phyloP scores from a whole-genome alignment of 257 asterid genomes.

The Solanum chiquidenum region DNA sequence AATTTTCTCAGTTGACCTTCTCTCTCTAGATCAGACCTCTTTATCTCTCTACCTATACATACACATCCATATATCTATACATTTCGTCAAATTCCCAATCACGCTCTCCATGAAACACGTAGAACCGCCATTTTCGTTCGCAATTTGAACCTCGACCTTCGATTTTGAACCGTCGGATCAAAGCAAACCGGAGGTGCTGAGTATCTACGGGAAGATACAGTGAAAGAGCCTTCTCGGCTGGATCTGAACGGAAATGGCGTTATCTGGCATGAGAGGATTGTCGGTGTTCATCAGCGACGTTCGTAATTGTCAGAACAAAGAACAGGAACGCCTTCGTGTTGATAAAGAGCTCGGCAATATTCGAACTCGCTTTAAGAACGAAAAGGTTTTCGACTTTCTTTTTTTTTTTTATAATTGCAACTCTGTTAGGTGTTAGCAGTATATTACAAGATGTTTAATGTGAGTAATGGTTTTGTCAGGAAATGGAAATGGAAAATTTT shows the following conservation, averaged over 20 bases:
- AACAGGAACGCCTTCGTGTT: constrained; percentile 93
- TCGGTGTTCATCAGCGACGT: constrained; percentile 97
- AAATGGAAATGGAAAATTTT: not conserved
- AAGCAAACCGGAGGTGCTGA: constrained; percentile 4
- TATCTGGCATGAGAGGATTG: constrained; percentile 97
- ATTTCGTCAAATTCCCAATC: not conserved
- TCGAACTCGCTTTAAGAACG: constrained; percentile 88
- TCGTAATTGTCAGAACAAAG: constrained; percentile 94
- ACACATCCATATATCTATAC: not conserved
- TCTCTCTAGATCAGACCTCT: constrained; percentile 59
- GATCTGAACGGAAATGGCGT: constrained; percentile 82
- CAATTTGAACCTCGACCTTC: not conserved
- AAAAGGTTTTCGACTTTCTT: constrained; percentile 38
- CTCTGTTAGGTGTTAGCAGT: not conserved
- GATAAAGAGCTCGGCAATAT: constrained; percentile 93
- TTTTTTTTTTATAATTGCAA: not conserved
- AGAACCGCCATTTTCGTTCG: not conserved
- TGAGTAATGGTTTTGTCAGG: not conserved
- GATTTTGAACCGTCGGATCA: constrained; percentile 41
- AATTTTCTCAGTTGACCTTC: constrained; percentile 23
- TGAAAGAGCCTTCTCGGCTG: constrained; percentile 3
- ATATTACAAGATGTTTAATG: not conserved
- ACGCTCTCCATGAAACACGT: not conserved
- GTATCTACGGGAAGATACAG: not conserved
- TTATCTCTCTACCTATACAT: not conserved